Evolutionary conservation across 257 asterid genomes (phyloP), one percentile per base, ranked within the genome.

Genomic region (Solanum tacnaense): DNA sequence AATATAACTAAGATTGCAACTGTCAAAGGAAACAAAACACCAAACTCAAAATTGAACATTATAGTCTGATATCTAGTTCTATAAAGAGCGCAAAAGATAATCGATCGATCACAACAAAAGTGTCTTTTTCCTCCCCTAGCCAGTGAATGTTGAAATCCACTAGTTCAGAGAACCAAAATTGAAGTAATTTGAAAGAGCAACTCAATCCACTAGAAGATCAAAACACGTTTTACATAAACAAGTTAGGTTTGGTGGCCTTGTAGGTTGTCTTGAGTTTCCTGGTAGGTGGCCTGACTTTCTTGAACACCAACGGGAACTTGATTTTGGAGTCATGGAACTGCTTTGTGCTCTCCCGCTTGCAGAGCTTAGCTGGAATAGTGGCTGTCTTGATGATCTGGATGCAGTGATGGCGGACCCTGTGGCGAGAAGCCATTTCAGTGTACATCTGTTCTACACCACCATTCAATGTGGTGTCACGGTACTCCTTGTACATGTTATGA

Each of bases 371-470:
- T 1, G 98, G 95, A 52, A 96, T 90, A 16, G 98, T 96, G 84
- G 98, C 98, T 3, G 98, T 96, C 94, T 95, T 96, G 91, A 96
- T 95, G 81, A 96, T 96, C 89, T 96, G 98, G 88, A 96, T 96
- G 89, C 98, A 95, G 29, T 93, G 98, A 65, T 31, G 71, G 29
- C 98, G 98, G 84, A 96, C 98, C 88, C 98, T 91, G 88, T 95
- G 98, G 27, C 98, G 98, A 49, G 98, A 96, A 84, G 98, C 98
- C 98, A 96, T 96, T 93, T 96, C 98, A 15, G 94, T 95, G 88
- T 96, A 96, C 99, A 96, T 96, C 91, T 96, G 99, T 89, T 95
- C 98, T 32, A 95, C 96, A 8, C 88, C 95, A 10, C 98, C 98
- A n/a, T 96, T 96, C 93, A 96, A 85, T 36, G 98, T 96, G 72